Evolutionary conservation across 2,329 filamentous ascomycete species (phyloP).

Genomic region (Cyphellophora attinorum): DNA sequence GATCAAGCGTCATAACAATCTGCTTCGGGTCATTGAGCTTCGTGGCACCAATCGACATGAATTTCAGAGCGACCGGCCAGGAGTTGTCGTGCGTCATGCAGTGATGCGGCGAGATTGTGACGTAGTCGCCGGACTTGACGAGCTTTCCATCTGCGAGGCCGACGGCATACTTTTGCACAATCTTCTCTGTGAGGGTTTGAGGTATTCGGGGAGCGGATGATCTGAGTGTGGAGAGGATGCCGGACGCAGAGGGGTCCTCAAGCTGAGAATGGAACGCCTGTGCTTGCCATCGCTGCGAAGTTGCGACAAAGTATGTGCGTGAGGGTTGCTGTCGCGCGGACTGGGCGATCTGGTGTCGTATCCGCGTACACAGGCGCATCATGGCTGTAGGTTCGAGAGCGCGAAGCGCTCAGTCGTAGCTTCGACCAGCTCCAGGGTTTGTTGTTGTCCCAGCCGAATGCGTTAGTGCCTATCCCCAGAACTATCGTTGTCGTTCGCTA

Average conservation of each 20-base stretch:
- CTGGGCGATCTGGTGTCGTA: too few relatives aligned
- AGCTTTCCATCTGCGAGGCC: constrained; percentile 65
- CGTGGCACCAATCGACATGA: constrained; percentile 72
- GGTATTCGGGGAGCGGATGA: constrained; percentile 39
- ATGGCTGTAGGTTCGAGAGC: too few relatives aligned
- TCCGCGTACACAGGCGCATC: too few relatives aligned
- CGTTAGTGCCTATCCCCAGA: too few relatives aligned
- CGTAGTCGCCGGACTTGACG: constrained; percentile 73
- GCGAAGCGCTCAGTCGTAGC: too few relatives aligned
- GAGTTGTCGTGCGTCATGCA: constrained; percentile 87
- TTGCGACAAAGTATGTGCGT: background rate
- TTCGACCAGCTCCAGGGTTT: too few relatives aligned
- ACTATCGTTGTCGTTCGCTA: too few relatives aligned
- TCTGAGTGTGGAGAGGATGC: constrained; percentile 67
- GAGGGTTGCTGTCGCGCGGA: too few relatives aligned
- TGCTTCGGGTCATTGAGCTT: constrained; percentile 63
- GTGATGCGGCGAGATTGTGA: constrained; percentile 60
- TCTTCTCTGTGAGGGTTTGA: constrained; percentile 87
- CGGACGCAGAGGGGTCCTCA: constrained; percentile 51
- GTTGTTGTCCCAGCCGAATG: too few relatives aligned
- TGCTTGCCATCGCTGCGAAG: background rate
- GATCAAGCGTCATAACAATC: constrained; percentile 75
- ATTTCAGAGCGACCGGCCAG: constrained; percentile 67
- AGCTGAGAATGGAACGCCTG: constrained; percentile 56
- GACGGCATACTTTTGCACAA: constrained; percentile 73